Conservation (phyloP, 768 basidiomycete species). For the Tylopilus subfusipes region DNA sequence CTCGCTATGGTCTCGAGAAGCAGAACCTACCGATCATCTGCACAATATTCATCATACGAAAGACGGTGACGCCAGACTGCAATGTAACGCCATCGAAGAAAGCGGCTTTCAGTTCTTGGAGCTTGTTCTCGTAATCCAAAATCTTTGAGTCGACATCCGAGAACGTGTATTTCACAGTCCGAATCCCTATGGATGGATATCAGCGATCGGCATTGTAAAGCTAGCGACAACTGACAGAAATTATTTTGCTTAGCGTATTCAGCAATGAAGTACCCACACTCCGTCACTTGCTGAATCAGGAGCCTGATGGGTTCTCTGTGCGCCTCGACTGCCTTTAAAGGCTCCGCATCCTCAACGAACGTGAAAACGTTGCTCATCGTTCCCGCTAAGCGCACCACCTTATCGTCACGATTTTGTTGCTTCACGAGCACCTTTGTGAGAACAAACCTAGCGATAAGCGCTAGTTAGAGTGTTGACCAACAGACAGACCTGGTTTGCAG, state of each 20-base stretch:
- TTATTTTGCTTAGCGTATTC: conserved; percentile 17
- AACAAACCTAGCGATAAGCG: neutral
- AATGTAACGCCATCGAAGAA: conserved; percentile 16
- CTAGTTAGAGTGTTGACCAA: neutral
- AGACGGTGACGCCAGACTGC: conserved; percentile 16
- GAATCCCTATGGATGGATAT: conserved; percentile 10
- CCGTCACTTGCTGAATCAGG: conserved; percentile 21
- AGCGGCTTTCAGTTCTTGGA: conserved; percentile 15
- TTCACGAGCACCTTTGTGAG: conserved; percentile 15
- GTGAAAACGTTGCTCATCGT: conserved; percentile 11
- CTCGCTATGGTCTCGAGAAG: neutral
- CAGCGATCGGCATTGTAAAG: neutral
- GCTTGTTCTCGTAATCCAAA: conserved; percentile 15
- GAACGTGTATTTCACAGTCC: conserved; percentile 16
- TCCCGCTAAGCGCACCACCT: conserved; percentile 18
- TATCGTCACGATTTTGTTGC: conserved; percentile 14
- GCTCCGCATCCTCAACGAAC: conserved; percentile 11
- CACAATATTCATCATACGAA: conserved; percentile 19
- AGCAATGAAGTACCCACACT: conserved; percentile 24
- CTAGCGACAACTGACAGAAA: conserved; percentile 12
- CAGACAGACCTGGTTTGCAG: conserved; percentile 15
- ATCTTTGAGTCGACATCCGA: conserved; percentile 19
- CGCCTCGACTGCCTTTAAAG: conserved; percentile 7
- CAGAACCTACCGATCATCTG: conserved; percentile 3
- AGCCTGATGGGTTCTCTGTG: conserved; percentile 6